Base-by-base conservation (phyloP, 1,139 yeast species). In the Debaryomyces udenii region DNA sequence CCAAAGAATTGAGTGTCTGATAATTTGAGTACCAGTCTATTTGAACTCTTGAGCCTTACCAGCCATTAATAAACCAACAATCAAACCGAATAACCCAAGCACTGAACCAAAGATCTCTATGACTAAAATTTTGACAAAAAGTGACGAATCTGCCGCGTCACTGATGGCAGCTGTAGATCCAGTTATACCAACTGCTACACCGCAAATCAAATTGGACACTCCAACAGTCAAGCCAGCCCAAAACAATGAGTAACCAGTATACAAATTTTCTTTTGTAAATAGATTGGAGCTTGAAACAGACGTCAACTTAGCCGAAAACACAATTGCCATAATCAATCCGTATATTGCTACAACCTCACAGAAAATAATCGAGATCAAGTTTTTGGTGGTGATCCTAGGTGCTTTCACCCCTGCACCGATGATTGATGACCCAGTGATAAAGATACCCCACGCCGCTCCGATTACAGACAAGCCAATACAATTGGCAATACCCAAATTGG, bases 191-290 rank as follows among this genome's bases (percentile, higher is more conserved):
- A 94, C 99, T 9, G 97, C 93, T 46, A 94, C 76, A 68, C 99
- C 99, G 76, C 99, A 94, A 47, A 93, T 85, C 61, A 94, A 78
- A 65, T 94, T 94, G 56, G 96, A 83, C 26, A 87, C 64, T 33
- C 99, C 99, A 35, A 94, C 99, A 6, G 99, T 93, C 41, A 91
- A 61, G 15, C 99, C 99, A 20, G 97, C 99, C 99, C 99, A 94
- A 66, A 94, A 94, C 50, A 94, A 76, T 6, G 98, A 81, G 62
- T 81, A 93, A 7, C 95, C 98, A 9, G 99, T 94, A 68, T 88
- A 94, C 58, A 91, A 69, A 66, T 94, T 93, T 48, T 86, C 88
- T 57, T 83, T 82, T n/a, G 96, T 80, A 58, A 70, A 83, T 44
- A 91, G 68, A 22, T 70, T 74, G 20, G 77, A 66, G 9, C 80